A percentile compares a stretch with the other conserved stretches of the same genome.
Conservation (phyloP, 345 rosid species). For the Moricandia moricandioides region DNA sequence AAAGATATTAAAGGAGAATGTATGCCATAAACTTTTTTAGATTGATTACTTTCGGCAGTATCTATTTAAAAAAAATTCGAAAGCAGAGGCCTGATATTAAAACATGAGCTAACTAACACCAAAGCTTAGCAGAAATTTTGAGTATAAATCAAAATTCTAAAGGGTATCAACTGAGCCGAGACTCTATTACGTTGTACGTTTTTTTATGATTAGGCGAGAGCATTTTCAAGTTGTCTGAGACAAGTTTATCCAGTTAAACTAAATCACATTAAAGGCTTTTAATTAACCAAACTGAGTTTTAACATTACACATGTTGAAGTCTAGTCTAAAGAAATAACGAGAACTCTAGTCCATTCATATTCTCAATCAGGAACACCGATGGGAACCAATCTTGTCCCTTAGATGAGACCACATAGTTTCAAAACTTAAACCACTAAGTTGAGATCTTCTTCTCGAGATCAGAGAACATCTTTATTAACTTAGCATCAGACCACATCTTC, state of each 20-base stretch:
- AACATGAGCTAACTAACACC: conserved; percentile 5
- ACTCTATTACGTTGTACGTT: too few species aligned
- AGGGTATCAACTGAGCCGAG: too few species aligned
- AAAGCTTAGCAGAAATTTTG: background rate
- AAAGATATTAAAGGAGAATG: conserved; percentile 16
- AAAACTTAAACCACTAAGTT: background rate
- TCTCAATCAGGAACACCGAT: too few species aligned
- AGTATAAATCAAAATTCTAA: background rate
- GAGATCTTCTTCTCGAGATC: background rate
- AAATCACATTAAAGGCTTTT: too few species aligned
- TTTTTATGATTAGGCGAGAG: too few species aligned
- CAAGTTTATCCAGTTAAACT: too few species aligned
- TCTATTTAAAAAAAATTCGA: background rate
- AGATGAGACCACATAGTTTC: background rate
- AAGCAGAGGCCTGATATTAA: conserved; percentile 1
- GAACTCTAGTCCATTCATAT: too few species aligned
- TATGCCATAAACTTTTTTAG: conserved; percentile 2
- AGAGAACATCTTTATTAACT: background rate
- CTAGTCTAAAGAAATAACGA: too few species aligned
- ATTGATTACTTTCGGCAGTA: conserved; percentile 11
- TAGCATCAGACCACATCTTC: background rate
- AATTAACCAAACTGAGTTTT: too few species aligned
- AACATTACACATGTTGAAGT: too few species aligned
- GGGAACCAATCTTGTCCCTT: background rate
- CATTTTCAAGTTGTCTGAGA: too few species aligned